Evolutionary conservation across 441 rosid species (phyloP).

Genomic region (Aleurites moluccanus): DNA sequence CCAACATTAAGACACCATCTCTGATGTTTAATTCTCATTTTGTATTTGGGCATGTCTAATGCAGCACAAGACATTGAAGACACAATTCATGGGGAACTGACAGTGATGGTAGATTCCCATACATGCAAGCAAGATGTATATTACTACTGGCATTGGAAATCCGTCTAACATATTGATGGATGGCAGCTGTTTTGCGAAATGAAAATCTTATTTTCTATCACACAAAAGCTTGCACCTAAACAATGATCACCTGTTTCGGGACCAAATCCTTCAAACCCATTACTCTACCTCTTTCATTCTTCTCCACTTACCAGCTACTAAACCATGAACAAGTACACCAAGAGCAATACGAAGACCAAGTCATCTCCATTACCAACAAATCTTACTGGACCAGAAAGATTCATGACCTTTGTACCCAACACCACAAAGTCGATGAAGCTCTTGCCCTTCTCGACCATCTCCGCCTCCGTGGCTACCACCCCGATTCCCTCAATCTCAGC

Average conservation of each 20-base stretch:
- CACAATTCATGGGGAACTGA: constrained; percentile 47
- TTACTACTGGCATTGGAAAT: background rate
- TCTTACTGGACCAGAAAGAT: constrained; percentile 52
- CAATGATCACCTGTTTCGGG: background rate
- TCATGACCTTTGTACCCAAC: constrained; percentile 45
- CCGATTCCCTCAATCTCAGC: constrained; percentile 58
- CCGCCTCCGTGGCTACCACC: constrained; percentile 57
- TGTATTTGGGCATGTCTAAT: constrained; percentile 25
- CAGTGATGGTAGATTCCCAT: constrained; percentile 52
- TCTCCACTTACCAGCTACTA: constrained; percentile 12
- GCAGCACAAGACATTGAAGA: constrained; percentile 32
- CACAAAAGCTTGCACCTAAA: background rate
- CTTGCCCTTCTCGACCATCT: constrained; percentile 50
- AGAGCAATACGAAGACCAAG: background rate
- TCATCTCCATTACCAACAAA: constrained; percentile 32
- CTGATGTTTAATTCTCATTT: too few relatives aligned
- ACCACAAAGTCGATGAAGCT: constrained; percentile 50
- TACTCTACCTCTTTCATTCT: background rate
- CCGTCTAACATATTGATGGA: too few relatives aligned
- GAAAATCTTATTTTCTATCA: too few relatives aligned
- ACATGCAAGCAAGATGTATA: constrained; percentile 56
- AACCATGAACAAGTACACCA: background rate
- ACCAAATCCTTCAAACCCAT: background rate
- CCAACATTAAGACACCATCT: too few relatives aligned
- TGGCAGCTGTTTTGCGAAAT: too few relatives aligned